Evolutionary conservation across 2,329 filamentous ascomycete species (phyloP).

Genomic region (Sclerotinia glacialis): DNA sequence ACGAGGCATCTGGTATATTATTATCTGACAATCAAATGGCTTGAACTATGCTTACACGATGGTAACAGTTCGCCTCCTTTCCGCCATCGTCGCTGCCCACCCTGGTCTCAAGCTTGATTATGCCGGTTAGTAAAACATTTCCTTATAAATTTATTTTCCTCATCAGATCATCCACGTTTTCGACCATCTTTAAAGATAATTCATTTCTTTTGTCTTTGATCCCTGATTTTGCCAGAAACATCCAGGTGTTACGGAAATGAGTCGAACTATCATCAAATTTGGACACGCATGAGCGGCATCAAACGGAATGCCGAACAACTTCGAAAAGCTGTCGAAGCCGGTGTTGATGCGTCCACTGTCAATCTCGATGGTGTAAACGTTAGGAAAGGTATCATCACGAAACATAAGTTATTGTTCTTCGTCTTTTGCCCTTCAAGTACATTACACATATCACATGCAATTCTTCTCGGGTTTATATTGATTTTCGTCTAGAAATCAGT

Average conservation of each 20-base stretch:
- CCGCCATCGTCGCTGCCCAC: conserved; percentile 59
- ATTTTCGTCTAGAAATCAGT: conserved; percentile 27
- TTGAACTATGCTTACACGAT: conserved; percentile 3
- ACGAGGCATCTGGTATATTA: conserved; percentile 49
- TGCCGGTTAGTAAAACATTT: conserved; percentile 51
- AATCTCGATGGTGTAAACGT: conserved; percentile 19
- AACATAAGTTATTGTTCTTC: neutral
- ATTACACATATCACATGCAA: neutral
- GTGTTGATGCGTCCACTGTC: conserved; percentile 29
- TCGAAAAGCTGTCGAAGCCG: conserved; percentile 29
- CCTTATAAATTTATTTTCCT: neutral
- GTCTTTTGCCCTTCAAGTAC: neutral
- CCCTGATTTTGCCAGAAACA: conserved; percentile 46
- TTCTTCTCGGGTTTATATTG: conserved; percentile 28
- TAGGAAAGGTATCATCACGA: conserved; percentile 27
- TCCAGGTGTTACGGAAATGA: conserved; percentile 45
- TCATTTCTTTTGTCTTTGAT: conserved; percentile 3
- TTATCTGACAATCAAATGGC: neutral
- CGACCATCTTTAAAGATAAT: conserved; percentile 5
- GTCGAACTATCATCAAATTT: conserved; percentile 29
- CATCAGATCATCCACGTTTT: neutral
- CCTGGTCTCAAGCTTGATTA: conserved; percentile 56
- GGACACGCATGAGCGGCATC: conserved; percentile 29
- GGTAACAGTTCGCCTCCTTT: conserved; percentile 52
- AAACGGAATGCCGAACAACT: conserved; percentile 28